Percentiles rank a stretch among this genome's conserved stretches.
Conservation (phyloP, 2,329 filamentous ascomycete genomes). For the Cordyceps javanica region DNA sequence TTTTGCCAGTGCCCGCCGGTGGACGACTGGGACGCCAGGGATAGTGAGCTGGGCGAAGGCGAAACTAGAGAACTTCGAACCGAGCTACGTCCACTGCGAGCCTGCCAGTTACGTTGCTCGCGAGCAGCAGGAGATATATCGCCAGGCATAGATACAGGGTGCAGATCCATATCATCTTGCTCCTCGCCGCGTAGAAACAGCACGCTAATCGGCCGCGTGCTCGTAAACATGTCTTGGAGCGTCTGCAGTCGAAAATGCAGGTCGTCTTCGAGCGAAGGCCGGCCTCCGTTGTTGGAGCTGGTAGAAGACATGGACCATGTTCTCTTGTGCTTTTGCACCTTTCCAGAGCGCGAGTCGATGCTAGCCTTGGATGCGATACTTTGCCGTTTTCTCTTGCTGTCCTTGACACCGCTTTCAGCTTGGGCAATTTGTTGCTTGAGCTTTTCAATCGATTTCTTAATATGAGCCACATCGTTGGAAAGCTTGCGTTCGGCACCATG, state of each 20-base stretch:
- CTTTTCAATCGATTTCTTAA: constrained; percentile 96
- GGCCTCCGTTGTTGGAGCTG: constrained; percentile 49
- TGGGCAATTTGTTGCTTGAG: constrained; percentile 89
- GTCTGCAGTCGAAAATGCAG: constrained; percentile 71
- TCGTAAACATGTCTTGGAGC: constrained; percentile 83
- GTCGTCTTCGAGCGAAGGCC: constrained; percentile 63
- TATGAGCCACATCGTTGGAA: constrained; percentile 88
- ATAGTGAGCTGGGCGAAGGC: constrained; percentile 60
- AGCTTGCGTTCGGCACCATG: constrained; percentile 93
- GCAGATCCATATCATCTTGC: constrained; percentile 70
- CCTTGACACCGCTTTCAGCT: constrained; percentile 60
- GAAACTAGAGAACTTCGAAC: constrained; percentile 58
- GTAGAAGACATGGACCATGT: constrained; percentile 92
- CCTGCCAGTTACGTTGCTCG: constrained; percentile 45
- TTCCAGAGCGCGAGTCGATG: constrained; percentile 61
- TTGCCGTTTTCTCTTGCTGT: constrained; percentile 58
- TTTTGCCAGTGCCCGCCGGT: constrained; percentile 47
- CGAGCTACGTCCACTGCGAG: constrained; percentile 49
- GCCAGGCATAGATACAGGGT: constrained; percentile 68
- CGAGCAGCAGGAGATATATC: constrained; percentile 56
- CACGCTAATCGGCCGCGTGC: constrained; percentile 70
- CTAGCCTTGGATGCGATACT: constrained; percentile 41
- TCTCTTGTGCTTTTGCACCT: constrained; percentile 82
- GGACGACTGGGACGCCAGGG: constrained; percentile 52
- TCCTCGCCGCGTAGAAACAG: constrained; percentile 73